Evolutionary conservation across 164 flowering plant species (phyloP).

Genomic region (Dillenia suffruticosa): DNA sequence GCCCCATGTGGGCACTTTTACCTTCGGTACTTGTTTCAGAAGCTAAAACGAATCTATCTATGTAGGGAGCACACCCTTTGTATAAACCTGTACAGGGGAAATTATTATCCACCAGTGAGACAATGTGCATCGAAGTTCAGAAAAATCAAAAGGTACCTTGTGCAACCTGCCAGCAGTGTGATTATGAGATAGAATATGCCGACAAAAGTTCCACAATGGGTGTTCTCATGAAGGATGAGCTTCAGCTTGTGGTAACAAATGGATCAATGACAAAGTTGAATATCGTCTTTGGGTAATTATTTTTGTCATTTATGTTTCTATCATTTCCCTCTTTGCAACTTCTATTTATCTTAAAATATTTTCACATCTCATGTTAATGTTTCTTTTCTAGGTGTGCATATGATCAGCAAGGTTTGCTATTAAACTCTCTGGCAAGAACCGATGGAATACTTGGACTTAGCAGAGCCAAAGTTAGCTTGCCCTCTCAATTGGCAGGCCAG

Average conservation of each 20-base stretch:
- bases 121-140: conserved; percentile 56
- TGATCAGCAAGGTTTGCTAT: conserved; percentile 76
- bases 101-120: conserved; percentile 41
- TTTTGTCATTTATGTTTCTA: neutral
- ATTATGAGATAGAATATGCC: conserved; percentile 80
- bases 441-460: conserved; percentile 83
- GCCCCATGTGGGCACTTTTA: no score
- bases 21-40: no score
- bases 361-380: no score
- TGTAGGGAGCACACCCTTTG: conserved; percentile 71
- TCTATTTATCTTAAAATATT: no score
- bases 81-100: conserved; percentile 56
- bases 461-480: conserved; percentile 61
- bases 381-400: conserved; percentile 58
- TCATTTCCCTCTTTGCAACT: no score
- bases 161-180: conserved; percentile 61
- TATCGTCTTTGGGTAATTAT: conserved; percentile 58
- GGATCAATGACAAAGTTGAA: conserved; percentile 40
- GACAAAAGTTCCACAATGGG: conserved; percentile 80
- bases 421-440: conserved; percentile 53
- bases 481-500: conserved; percentile 63
- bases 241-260: conserved; percentile 43
- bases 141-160: conserved; percentile 28
- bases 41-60: conserved; percentile 11
- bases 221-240: conserved; percentile 62